A percentile compares a stretch with the other conserved stretches of the same genome.
Evolutionary conservation across 257 asterid species (phyloP).

Genomic region (Nicotiana benthamiana): DNA sequence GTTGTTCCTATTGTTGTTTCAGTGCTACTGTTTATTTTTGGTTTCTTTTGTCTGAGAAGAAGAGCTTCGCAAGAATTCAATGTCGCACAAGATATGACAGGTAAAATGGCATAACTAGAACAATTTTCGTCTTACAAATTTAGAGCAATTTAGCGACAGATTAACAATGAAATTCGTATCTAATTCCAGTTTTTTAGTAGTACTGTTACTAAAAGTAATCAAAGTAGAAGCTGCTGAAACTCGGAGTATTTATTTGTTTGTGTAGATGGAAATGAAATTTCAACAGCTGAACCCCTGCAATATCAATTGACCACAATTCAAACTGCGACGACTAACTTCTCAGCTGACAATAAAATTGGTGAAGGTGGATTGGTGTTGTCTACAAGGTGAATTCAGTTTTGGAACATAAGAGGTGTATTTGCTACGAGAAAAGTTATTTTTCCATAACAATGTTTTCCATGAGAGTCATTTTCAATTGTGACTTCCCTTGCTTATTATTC

Average conservation of each 20-base stretch:
- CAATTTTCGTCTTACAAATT: too few relatives aligned
- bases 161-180: too few relatives aligned
- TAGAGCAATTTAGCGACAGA: too few relatives aligned
- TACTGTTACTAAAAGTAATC: not conserved
- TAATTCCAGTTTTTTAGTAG: not conserved
- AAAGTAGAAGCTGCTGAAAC: not conserved
- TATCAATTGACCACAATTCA: conserved; percentile 4
- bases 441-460: not conserved
- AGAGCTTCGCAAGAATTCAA: not conserved
- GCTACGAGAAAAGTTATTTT: not conserved
- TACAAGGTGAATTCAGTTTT: conserved; percentile 12
- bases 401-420: not conserved
- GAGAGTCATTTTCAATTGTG: not conserved
- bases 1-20: not conserved
- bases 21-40: not conserved
- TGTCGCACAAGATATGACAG: not conserved
- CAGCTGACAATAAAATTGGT: conserved; percentile 5
- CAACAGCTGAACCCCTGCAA: not conserved
- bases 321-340: conserved; percentile 17
- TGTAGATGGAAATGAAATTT: not conserved
- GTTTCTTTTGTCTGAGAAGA: not conserved
- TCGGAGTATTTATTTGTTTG: not conserved
- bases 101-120: not conserved
- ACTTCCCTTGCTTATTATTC: not conserved
- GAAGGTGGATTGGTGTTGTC: conserved; percentile 16